These are phyloP conservation scores for Euphorbia pulcherrima DNA, from an alignment of 345 rosid genomes.

Conservation along the genomic window DNA sequence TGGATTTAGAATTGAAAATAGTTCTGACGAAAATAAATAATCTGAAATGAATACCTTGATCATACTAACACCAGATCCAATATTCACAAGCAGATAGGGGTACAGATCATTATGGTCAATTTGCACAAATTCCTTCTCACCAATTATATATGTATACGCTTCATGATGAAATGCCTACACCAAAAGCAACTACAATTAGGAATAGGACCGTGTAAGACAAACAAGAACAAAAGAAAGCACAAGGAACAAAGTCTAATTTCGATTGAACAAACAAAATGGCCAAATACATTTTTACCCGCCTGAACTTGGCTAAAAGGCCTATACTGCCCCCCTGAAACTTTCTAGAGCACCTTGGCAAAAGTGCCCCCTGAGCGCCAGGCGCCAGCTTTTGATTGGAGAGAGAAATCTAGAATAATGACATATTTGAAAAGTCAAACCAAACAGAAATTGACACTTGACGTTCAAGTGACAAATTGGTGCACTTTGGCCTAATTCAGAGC, in stretches of 20 bases:
- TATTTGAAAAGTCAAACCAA: no score
- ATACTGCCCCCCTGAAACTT: no score
- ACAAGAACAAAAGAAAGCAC: background rate
- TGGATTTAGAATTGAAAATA: no score
- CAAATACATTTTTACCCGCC: no score
- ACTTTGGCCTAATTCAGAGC: no score
- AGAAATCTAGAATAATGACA: no score
- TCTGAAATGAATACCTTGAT: constrained; percentile 58
- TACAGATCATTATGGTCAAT: constrained; percentile 82
- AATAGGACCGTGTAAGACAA: constrained; percentile 3
- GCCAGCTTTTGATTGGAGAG: no score
- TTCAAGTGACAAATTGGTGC: no score
- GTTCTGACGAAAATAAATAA: constrained; percentile 31
- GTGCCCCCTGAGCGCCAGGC: no score
- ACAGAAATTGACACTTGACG: no score
- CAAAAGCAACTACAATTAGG: constrained; percentile 26
- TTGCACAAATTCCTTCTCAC: constrained; percentile 94
- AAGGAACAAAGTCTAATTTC: background rate
- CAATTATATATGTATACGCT: constrained; percentile 96
- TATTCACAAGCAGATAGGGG: constrained; percentile 94
- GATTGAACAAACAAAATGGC: constrained; percentile 6
- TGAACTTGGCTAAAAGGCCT: no score
- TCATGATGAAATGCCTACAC: constrained; percentile 95
- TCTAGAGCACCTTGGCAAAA: no score
- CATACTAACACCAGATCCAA: constrained; percentile 99